phyloP scores from a whole-genome alignment of 129 eudicot genomes.

The Ambrosia trifida region DNA sequence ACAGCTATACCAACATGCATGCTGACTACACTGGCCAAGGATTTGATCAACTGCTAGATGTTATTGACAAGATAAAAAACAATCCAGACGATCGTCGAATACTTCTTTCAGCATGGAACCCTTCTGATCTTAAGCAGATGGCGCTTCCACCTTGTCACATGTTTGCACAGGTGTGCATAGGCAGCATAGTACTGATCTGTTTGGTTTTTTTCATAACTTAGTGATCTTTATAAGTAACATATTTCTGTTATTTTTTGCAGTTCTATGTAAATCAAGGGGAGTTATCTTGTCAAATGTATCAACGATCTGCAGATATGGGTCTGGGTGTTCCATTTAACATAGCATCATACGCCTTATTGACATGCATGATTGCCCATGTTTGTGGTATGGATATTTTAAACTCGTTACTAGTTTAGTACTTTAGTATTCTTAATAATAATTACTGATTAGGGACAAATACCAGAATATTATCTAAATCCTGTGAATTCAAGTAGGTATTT shows the following conservation, averaged over 20 bases:
- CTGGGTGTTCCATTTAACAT: constrained; percentile 95
- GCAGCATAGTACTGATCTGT: constrained; percentile 2
- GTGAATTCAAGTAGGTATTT: not conserved
- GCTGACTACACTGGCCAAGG: constrained; percentile 96
- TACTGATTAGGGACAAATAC: not conserved
- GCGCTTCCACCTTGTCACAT: constrained; percentile 99
- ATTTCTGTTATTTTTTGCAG: constrained; percentile 38
- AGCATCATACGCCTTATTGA: constrained; percentile 83
- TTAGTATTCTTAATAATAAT: not conserved
- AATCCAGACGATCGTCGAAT: constrained; percentile 89
- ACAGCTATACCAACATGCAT: constrained; percentile 90
- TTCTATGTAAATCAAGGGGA: constrained; percentile 92
- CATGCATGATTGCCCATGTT: constrained; percentile 97
- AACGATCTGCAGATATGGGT: constrained; percentile 98
- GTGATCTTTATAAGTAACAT: no score
- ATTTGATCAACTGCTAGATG: constrained; percentile 83
- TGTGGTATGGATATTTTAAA: constrained; percentile 59
- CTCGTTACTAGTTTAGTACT: not conserved
- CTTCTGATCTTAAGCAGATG: constrained; percentile 90
- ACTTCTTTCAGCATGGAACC: constrained; percentile 95
- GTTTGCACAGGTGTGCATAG: constrained; percentile 83
- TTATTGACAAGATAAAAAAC: constrained; percentile 74
- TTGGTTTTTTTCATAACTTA: not conserved
- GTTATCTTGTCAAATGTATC: constrained; percentile 96
- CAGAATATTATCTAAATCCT: not conserved